phyloP scores from a whole-genome alignment of 331 rosid genomes.

The Quercus tomentella region DNA sequence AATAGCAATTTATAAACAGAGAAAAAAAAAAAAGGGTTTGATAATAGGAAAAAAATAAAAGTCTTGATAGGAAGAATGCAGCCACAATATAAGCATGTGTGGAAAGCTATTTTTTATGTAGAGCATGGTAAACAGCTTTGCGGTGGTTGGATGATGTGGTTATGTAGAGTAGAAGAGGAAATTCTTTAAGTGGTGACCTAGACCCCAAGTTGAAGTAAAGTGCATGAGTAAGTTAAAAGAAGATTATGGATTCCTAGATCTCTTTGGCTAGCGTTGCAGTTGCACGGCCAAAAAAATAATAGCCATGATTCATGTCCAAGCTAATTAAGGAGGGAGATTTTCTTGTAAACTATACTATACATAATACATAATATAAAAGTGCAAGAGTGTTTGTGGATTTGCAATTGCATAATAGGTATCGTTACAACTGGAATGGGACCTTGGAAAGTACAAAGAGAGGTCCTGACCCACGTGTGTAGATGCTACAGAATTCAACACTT shows the following conservation, averaged over 20 bases:
- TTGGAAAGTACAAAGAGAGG: conserved; percentile 44
- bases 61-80: not conserved
- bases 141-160: conserved; percentile 19
- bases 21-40: no score
- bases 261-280: conserved; percentile 12
- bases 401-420: conserved; percentile 18
- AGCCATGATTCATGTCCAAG: conserved; percentile 43
- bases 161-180: not conserved
- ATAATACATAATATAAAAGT: conserved; percentile 5
- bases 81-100: conserved; percentile 15
- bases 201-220: not conserved
- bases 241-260: conserved; percentile 28
- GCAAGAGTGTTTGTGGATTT: conserved; percentile 17
- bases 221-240: conserved; percentile 36
- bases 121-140: not conserved
- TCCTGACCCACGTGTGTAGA: conserved; percentile 50
- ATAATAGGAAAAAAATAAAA: not conserved
- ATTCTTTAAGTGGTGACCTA: not conserved
- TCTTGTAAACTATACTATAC: conserved; percentile 8
- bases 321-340: conserved; percentile 38
- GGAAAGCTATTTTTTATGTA: not conserved
- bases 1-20: no score
- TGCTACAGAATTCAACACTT: conserved; percentile 30
- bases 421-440: conserved; percentile 49
- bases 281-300: conserved; percentile 21